A percentile compares a stretch with the other conserved stretches of the same genome.
phyloP scores from a whole-genome alignment of 345 rosid genomes.

The Eucalyptus tenuipes region DNA sequence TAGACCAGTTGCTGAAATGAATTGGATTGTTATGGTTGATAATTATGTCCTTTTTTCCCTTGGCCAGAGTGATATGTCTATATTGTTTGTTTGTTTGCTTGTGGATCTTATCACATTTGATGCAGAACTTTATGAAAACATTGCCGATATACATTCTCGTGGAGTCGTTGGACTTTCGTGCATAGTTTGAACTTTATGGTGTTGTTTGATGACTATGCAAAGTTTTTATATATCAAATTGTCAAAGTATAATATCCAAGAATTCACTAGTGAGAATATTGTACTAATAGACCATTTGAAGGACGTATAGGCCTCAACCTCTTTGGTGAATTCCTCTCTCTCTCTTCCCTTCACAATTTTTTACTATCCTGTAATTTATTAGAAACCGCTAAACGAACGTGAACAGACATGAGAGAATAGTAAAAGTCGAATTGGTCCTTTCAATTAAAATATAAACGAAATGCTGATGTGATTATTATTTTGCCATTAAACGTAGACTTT shows the following conservation, averaged over 20 bases:
- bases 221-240: too few relatives aligned
- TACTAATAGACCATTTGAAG: background rate
- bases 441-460: background rate
- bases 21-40: background rate
- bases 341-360: background rate
- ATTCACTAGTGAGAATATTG: too few relatives aligned
- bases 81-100: too few relatives aligned
- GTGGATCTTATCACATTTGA: too few relatives aligned
- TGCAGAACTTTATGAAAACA: too few relatives aligned
- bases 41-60: background rate
- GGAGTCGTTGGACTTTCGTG: too few relatives aligned
- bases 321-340: background rate
- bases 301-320: background rate
- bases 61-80: too few relatives aligned
- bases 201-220: too few relatives aligned
- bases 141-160: too few relatives aligned
- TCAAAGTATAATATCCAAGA: too few relatives aligned
- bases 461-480: background rate
- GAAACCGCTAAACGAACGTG: background rate
- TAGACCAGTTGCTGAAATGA: background rate
- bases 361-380: background rate
- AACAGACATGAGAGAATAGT: background rate
- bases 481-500: background rate
- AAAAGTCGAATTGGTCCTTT: accelerated
- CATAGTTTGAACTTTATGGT: too few relatives aligned